Percentiles rank a stretch among this genome's conserved stretches.
These are phyloP conservation scores for Evansstolkia leycettana DNA, from an alignment of 495 filamentous ascomycete genomes.

Conservation along the genomic window DNA sequence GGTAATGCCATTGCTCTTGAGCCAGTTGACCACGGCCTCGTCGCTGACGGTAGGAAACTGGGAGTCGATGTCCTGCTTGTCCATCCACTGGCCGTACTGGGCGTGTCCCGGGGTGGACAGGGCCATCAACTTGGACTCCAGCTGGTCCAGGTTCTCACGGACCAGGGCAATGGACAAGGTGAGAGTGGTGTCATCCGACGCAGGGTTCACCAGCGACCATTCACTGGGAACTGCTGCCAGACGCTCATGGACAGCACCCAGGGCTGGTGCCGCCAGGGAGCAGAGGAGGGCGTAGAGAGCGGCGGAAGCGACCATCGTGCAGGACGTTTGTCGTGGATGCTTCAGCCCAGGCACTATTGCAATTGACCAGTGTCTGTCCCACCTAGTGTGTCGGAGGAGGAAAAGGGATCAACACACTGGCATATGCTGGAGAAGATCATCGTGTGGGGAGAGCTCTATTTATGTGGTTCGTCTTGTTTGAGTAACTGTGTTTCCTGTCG, in stretches of 20 bases:
- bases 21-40: slow-evolving; percentile 34
- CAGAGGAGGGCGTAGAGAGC: background rate
- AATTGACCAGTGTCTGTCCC: no score
- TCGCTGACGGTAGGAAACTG: slow-evolving; percentile 36
- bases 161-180: slow-evolving; percentile 28
- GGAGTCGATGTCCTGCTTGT: slow-evolving; percentile 36
- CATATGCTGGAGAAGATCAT: no score
- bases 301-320: no score
- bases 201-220: slow-evolving; percentile 23
- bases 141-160: slow-evolving; percentile 38
- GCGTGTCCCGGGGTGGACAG: slow-evolving; percentile 43
- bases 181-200: slow-evolving; percentile 16
- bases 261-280: slow-evolving; percentile 24
- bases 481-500: no score
- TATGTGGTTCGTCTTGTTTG: no score
- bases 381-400: no score
- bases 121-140: slow-evolving; percentile 40
- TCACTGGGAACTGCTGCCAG: slow-evolving; percentile 30
- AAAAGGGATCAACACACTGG: no score
- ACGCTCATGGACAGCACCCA: slow-evolving; percentile 37
- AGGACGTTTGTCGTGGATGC: no score
- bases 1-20: slow-evolving; percentile 36
- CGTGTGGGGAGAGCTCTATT: no score
- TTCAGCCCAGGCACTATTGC: no score
- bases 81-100: slow-evolving; percentile 45